Evolutionary conservation across 768 basidiomycete genomes (phyloP).

Genomic region (Mycena vitilis): DNA sequence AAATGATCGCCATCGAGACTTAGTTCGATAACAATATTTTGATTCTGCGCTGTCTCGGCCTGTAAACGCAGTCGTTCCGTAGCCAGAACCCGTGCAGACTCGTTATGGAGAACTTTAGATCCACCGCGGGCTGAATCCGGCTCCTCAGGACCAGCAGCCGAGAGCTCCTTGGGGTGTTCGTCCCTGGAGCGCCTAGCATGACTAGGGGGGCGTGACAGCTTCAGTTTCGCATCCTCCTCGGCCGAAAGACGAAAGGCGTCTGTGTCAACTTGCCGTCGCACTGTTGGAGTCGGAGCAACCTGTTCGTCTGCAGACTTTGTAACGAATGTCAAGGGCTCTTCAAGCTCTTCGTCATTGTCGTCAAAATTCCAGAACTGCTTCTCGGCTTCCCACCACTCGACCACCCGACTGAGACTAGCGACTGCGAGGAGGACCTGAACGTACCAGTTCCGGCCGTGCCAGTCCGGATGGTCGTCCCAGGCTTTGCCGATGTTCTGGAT

Average conservation of each 20-base stretch:
- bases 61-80: conserved; percentile 90
- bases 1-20: conserved; percentile 94
- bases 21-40: conserved; percentile 96
- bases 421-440: conserved; percentile 96
- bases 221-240: conserved; percentile 65
- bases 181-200: conserved; percentile 68
- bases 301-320: conserved; percentile 85
- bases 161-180: conserved; percentile 63
- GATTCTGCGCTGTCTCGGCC: conserved; percentile 95
- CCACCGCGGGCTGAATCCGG: conserved; percentile 50
- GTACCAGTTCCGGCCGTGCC: conserved; percentile 98
- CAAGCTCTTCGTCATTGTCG: conserved; percentile 88
- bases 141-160: conserved; percentile 47
- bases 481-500: conserved; percentile 92
- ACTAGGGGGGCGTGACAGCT: conserved; percentile 61
- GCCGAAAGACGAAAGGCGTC: conserved; percentile 62
- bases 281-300: conserved; percentile 44
- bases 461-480: conserved; percentile 98
- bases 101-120: conserved; percentile 68
- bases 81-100: conserved; percentile 86
- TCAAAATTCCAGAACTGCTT: conserved; percentile 99
- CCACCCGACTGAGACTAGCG: conserved; percentile 94
- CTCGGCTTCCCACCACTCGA: conserved; percentile 99
- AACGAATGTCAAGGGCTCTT: conserved; percentile 93
- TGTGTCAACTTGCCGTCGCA: conserved; percentile 55